Percentiles rank a stretch among this genome's conserved stretches.
phyloP scores from a whole-genome alignment of 2,329 filamentous ascomycete genomes.

The Talaromyces islandicus region DNA sequence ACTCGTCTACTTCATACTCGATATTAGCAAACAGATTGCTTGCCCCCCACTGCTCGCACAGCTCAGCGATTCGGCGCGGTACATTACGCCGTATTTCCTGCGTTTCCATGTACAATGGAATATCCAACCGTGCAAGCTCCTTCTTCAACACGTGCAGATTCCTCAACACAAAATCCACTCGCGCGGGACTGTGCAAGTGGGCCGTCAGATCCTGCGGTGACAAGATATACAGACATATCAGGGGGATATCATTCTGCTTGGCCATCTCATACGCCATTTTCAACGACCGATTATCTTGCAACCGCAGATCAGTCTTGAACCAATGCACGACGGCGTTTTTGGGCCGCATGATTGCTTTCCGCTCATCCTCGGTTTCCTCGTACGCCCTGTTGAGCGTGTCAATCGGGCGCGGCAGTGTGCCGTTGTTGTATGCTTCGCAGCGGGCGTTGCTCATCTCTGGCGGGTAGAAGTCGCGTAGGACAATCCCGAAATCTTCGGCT shows the following conservation, averaged over 20 bases:
- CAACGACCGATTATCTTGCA: constrained; percentile 67
- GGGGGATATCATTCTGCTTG: constrained; percentile 59
- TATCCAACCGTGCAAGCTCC: constrained; percentile 64
- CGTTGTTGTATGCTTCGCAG: constrained; percentile 66
- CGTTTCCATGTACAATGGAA: constrained; percentile 72
- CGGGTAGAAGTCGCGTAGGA: constrained; percentile 72
- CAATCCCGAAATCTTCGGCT: constrained; percentile 53
- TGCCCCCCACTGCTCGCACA: constrained; percentile 66
- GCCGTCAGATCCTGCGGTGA: constrained; percentile 82
- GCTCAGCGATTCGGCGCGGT: constrained; percentile 54
- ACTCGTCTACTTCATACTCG: constrained; percentile 88
- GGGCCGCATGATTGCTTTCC: constrained; percentile 48
- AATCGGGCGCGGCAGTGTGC: constrained; percentile 66
- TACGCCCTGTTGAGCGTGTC: constrained; percentile 59
- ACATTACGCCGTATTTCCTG: constrained; percentile 61
- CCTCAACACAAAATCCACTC: constrained; percentile 76
- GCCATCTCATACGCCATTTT: constrained; percentile 62
- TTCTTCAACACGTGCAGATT: constrained; percentile 59
- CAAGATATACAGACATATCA: constrained; percentile 72
- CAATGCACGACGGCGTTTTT: constrained; percentile 70
- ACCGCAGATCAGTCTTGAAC: constrained; percentile 80
- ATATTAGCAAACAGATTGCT: constrained; percentile 75
- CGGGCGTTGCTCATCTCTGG: constrained; percentile 78
- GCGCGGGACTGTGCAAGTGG: constrained; percentile 64
- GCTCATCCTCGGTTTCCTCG: constrained; percentile 50